Evolutionary conservation across 176 grass and related monocot genomes (phyloP), one percentile per base, ranked within the genome.

Genomic region (Avena eriantha): DNA sequence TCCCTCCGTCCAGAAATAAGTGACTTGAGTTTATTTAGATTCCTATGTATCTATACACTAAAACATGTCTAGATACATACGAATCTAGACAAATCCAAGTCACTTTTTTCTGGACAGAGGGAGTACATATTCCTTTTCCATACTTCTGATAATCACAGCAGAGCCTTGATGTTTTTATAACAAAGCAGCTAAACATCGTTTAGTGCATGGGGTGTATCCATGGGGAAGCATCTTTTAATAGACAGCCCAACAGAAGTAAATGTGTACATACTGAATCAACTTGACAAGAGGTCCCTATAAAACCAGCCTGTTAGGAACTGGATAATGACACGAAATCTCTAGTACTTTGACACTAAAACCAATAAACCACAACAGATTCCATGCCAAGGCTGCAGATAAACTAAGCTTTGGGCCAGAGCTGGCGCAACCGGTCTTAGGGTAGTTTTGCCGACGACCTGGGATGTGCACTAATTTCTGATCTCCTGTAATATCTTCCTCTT

Each of bases 221-320:
- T 46, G 54, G 55, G 34, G 47, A 63, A 33, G 31, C 69, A 83
- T 79, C 73, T 83, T 73, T 64, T 67, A 86, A 50, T 59, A 43
- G 76, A 80, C 76, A 77, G 51, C 85, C 21, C 68, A 91, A 60
- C 78, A 86, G 83, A 86, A 79, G 73, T 74, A 59, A 89, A 74
- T 80, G 60, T 76, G 69, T 82, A 34, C 22, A 14, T 58, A 83
- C 26, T 26, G 57, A 86, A 83, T 81, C 67, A 24, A 80, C 74
- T 68, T 53, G 43, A 82, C 34, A 49, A 73, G 79, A 74, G 78
- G n/a, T 50, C 47, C 55, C 56, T 50, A 39, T 59, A 5, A 80
- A 81, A 81, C 68, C 76, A 84, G 60, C 73, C 63, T 60, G 60
- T 49, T 77, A 76, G 53, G 35, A 91, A 76, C 46, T 58, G 51